phyloP scores from a whole-genome alignment of 192 early-diverging fungal species.

The Coemansia aciculifera region DNA sequence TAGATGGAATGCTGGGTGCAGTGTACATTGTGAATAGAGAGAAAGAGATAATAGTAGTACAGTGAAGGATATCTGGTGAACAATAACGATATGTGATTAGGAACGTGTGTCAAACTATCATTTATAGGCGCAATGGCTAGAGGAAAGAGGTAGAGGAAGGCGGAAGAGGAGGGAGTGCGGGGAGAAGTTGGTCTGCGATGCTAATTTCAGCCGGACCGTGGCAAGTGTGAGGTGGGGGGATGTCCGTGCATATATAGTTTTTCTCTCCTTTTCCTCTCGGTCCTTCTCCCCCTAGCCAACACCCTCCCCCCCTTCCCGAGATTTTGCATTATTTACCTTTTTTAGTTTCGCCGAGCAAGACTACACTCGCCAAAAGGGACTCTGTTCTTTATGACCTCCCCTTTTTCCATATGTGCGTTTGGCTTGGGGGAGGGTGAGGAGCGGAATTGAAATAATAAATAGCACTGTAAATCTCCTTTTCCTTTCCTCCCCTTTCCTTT shows the following conservation, averaged over 20 bases:
- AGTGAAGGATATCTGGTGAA: not conserved
- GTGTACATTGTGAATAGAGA: conserved; percentile 3
- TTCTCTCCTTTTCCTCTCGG: not conserved
- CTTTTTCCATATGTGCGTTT: not conserved
- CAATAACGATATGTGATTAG: not conserved
- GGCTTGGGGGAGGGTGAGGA: not conserved
- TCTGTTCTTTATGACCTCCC: conserved; percentile 8
- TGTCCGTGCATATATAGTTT: conserved; percentile 7
- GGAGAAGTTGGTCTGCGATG: conserved; percentile 2
- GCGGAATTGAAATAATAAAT: conserved; percentile 9
- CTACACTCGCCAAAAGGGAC: not conserved
- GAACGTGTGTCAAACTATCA: not conserved
- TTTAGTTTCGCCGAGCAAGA: conserved; percentile 9
- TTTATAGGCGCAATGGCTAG: not conserved
- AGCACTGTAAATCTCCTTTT: not conserved
- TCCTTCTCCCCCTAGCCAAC: not conserved
- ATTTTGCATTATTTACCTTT: conserved; percentile 23
- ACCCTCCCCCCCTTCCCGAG: not conserved
- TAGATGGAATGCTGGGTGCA: conserved; percentile 4
- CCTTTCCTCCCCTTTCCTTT: not conserved
- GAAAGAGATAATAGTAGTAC: not conserved
- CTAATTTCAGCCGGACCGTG: conserved; percentile 9
- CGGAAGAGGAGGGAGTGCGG: not conserved
- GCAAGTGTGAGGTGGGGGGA: not conserved
- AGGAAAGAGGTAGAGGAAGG: not conserved